Evolutionary conservation across 139 green algal species (phyloP).

Genomic region (Tetraselmis striata): DNA sequence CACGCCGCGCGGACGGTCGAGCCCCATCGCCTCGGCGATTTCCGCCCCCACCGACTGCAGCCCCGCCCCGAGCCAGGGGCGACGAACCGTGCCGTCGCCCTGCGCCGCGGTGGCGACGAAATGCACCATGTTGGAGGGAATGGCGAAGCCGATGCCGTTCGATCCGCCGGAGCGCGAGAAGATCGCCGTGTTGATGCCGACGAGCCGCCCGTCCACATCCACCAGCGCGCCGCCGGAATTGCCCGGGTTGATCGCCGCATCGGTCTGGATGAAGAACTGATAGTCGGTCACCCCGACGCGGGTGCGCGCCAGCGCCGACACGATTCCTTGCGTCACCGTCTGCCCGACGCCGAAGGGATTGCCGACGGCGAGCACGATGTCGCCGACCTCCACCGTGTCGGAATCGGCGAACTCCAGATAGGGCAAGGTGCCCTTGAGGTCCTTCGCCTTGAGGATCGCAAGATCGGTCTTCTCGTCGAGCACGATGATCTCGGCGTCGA

Average conservation of each 20-base stretch:
- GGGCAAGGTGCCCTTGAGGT: background rate
- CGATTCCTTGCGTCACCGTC: conserved; percentile 34
- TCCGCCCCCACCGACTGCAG: too few relatives aligned
- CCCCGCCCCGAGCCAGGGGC: too few relatives aligned
- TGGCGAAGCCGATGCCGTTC: conserved; percentile 36
- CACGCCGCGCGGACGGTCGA: too few relatives aligned
- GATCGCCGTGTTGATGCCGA: conserved; percentile 35
- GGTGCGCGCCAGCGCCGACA: conserved; percentile 21
- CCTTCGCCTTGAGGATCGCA: conserved; percentile 14
- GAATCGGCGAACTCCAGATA: conserved; percentile 14
- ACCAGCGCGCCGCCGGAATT: conserved; percentile 30
- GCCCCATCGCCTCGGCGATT: too few relatives aligned
- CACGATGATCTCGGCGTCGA: conserved; percentile 10
- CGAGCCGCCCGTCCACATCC: conserved; percentile 25
- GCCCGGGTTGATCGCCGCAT: conserved; percentile 35
- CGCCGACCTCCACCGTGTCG: conserved; percentile 21
- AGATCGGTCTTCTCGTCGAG: conserved; percentile 20
- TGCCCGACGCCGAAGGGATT: conserved; percentile 35
- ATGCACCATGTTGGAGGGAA: conserved; percentile 23
- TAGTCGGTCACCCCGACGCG: conserved; percentile 24
- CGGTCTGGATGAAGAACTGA: too few relatives aligned
- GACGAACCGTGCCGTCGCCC: too few relatives aligned
- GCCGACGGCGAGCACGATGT: conserved; percentile 36
- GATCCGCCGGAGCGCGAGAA: conserved; percentile 20
- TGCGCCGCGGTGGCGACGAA: too few relatives aligned